Conservation (phyloP, 139 green algal species). For the Picochlorum sp. region DNA sequence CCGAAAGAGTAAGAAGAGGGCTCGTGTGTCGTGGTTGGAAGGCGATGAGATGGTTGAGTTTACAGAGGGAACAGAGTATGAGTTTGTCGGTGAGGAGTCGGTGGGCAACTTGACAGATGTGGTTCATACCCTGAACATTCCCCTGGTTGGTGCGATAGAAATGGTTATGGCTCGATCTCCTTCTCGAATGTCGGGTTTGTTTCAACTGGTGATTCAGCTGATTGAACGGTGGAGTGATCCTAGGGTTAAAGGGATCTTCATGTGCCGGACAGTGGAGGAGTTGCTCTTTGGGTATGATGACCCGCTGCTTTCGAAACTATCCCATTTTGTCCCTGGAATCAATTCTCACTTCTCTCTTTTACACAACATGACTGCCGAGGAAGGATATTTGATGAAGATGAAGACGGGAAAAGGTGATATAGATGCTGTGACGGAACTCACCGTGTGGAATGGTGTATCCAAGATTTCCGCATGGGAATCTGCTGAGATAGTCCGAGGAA, state of each 20-base stretch:
- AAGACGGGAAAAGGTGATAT: conserved; percentile 22
- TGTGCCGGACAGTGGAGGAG: conserved; percentile 26
- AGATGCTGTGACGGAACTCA: conserved; percentile 12
- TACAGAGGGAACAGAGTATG: conserved; percentile 17
- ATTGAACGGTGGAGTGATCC: conserved; percentile 24
- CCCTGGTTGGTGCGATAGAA: conserved; percentile 31
- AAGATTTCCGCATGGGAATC: conserved; percentile 20
- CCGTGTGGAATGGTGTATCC: conserved; percentile 23
- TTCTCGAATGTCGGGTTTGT: background rate
- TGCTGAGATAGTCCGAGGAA: conserved; percentile 26
- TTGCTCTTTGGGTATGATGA: conserved; percentile 43
- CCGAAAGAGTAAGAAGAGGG: conserved; percentile 11
- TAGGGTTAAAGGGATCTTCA: conserved; percentile 30
- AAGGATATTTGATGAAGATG: background rate
- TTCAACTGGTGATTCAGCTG: conserved; percentile 14
- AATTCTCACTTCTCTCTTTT: conserved; percentile 20
- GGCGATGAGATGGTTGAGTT: conserved; percentile 17
- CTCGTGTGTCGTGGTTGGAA: conserved; percentile 10
- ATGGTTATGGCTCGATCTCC: background rate
- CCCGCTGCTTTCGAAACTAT: conserved; percentile 21
- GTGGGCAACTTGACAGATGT: conserved; percentile 13
- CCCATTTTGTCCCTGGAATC: conserved; percentile 9
- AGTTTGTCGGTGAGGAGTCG: conserved; percentile 4
- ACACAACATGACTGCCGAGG: conserved; percentile 26
- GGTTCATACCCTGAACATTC: conserved; percentile 38